Base-by-base conservation (phyloP, 129 eudicot genomes). In the Tagetes erecta region DNA sequence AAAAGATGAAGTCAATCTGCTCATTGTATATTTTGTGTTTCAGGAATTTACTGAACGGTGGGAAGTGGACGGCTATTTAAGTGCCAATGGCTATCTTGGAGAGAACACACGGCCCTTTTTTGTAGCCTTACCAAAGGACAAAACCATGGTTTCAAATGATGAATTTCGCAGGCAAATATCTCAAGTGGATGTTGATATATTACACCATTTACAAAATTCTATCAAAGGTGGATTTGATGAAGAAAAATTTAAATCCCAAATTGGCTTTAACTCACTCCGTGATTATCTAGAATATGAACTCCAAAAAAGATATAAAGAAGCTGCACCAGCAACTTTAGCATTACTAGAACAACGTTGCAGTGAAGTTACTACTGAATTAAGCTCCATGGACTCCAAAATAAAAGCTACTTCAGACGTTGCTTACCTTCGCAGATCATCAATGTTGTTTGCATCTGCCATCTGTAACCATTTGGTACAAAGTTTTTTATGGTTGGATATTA, bases 71-170 rank as follows among this genome's bases (percentile, higher is more conserved):
- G 85, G 89, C 27, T 92, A 92, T 73, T 79, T 92, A 75, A 89
- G 97, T 89, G 96, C 96, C 59, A 85, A 91, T 78, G 96, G 97
- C 44, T 92, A 89, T 75, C 93, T 92, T 51, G 96, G 97, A 64
- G 97, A 92, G 68, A 92, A 87, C 58, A 80, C 86, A 5, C 83
- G 70, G 20, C 97, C 97, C 8, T 92, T 80, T 79, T 92, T 86
- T 64, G 97, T 92, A 8, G 96, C 97, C 33, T 81, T 92, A 52
- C 97, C 97, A 9, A 92, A 92, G 75, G 97, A 92, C 31, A 86
- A 80, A 70, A 78, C 79, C 76, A 69, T 76, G 38, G 85, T 86
- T 30, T 83, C 97, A 49, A 92, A 89, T 76, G 97, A 92, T 49
- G 97, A 92, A 74, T 92, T 92, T 80, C 97, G 93, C 39, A 80